These are phyloP conservation scores for Yamadazyma atmosphaerica DNA, from an alignment of 1,139 yeast species.

Conservation along the genomic window DNA sequence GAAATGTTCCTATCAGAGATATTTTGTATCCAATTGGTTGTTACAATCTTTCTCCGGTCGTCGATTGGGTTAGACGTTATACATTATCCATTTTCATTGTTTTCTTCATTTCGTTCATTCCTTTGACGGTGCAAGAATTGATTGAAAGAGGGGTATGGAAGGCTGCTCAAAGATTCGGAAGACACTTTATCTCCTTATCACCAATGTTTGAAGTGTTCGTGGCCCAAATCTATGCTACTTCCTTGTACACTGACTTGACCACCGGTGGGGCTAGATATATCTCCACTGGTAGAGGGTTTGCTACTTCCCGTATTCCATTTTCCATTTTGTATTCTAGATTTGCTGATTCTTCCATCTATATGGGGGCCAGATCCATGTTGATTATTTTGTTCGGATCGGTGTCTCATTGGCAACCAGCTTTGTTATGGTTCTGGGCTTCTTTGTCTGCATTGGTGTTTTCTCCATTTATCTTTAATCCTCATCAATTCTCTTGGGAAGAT, in stretches of 20 bases:
- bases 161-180: slow-evolving; percentile 85
- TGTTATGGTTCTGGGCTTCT: slow-evolving; percentile 98
- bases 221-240: slow-evolving; percentile 94
- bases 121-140: slow-evolving; percentile 93
- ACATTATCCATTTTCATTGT: slow-evolving; percentile 97
- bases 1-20: slow-evolving; percentile 84
- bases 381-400: slow-evolving; percentile 90
- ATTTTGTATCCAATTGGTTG: slow-evolving; percentile 86
- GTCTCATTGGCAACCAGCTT: slow-evolving; percentile 96
- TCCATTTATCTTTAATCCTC: slow-evolving; percentile 96
- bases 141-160: slow-evolving; percentile 98
- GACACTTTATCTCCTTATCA: slow-evolving; percentile 86
- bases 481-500: slow-evolving; percentile 98
- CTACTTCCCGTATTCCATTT: slow-evolving; percentile 97
- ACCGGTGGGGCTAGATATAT: slow-evolving; percentile 99
- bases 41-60: slow-evolving; percentile 85
- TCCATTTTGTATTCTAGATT: slow-evolving; percentile 93
- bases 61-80: slow-evolving; percentile 97
- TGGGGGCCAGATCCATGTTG: slow-evolving; percentile 90
- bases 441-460: slow-evolving; percentile 86
- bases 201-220: slow-evolving; percentile 98
- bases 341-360: slow-evolving; percentile 94
- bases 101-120: slow-evolving; percentile 95
- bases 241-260: slow-evolving; percentile 86
- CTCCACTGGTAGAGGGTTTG: slow-evolving; percentile 99